Evolutionary conservation across 192 early-diverging fungal genomes (phyloP).

Genomic region (Coemansia sp.): DNA sequence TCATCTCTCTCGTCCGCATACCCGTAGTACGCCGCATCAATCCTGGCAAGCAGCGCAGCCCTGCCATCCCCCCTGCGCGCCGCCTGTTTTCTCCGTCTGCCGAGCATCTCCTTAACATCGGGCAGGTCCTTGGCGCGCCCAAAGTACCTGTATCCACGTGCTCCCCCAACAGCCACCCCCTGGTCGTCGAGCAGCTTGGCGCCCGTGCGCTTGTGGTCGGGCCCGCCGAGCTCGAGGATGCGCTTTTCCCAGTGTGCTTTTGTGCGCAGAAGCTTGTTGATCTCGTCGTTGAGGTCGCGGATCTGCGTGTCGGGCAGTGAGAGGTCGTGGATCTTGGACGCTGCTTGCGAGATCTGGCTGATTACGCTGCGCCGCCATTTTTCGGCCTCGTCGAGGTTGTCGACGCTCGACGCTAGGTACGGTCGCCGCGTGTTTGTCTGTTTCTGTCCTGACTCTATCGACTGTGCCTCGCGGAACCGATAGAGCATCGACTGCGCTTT

Average conservation of each 20-base stretch:
- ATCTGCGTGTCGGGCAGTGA: slow-evolving; percentile 86
- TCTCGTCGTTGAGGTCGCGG: slow-evolving; percentile 92
- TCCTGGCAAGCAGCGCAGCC: slow-evolving; percentile 68
- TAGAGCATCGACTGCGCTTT: slow-evolving; percentile 99
- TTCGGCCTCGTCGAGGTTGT: slow-evolving; percentile 76
- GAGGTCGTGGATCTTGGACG: slow-evolving; percentile 90
- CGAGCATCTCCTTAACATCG: slow-evolving; percentile 90
- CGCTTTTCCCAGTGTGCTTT: slow-evolving; percentile 90
- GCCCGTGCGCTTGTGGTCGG: slow-evolving; percentile 82
- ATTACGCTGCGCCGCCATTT: slow-evolving; percentile 89
- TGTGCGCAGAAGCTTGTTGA: slow-evolving; percentile 91
- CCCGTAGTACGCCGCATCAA: slow-evolving; percentile 94
- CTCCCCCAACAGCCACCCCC: slow-evolving; percentile 86
- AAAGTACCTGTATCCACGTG: slow-evolving; percentile 96
- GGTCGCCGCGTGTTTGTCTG: slow-evolving; percentile 71
- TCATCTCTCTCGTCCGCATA: slow-evolving; percentile 91
- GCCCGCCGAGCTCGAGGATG: slow-evolving; percentile 89
- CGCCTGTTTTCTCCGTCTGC: slow-evolving; percentile 54
- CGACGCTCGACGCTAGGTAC: slow-evolving; percentile 65
- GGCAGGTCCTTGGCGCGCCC: slow-evolving; percentile 92
- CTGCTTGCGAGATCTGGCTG: slow-evolving; percentile 82
- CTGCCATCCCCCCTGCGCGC: slow-evolving; percentile 57
- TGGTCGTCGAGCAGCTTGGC: slow-evolving; percentile 80
- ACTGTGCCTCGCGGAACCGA: slow-evolving; percentile 94
- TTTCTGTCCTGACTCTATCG: slow-evolving; percentile 70